Evolutionary conservation across 305 asterid species (phyloP).

Genomic region (Striga hermonthica): DNA sequence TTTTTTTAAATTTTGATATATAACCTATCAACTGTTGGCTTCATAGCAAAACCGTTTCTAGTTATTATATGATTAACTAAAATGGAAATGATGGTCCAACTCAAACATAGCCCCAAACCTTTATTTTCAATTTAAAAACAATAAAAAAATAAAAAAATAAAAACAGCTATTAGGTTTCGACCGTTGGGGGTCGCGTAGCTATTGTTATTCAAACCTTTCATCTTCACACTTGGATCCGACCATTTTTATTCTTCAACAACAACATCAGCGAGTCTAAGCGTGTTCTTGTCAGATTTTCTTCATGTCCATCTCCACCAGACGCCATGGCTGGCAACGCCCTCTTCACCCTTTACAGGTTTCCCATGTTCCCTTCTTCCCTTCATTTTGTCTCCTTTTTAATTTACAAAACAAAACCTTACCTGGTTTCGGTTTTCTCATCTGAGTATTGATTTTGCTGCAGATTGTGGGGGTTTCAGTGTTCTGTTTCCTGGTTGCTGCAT

Average conservation of each 20-base stretch:
- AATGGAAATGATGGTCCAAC: slow-evolving; percentile 12
- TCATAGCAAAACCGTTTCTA: too few species aligned
- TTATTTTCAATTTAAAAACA: too few species aligned
- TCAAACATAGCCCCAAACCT: neutral
- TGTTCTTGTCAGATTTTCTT: neutral
- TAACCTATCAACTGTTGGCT: too few species aligned
- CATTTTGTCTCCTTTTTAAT: neutral
- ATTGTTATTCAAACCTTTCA: too few species aligned
- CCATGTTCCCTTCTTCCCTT: neutral
- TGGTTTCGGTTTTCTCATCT: neutral
- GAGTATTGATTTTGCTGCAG: slow-evolving; percentile 39
- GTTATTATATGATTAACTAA: too few species aligned
- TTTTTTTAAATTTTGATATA: too few species aligned
- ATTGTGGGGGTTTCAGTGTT: slow-evolving; percentile 73
- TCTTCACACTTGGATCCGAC: too few species aligned
- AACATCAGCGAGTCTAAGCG: too few species aligned
- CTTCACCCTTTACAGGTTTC: slow-evolving; percentile 82
- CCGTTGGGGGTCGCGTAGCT: neutral
- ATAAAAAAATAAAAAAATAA: too few species aligned
- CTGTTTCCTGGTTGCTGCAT: slow-evolving; percentile 62
- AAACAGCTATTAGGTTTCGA: neutral
- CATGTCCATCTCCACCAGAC: slow-evolving; percentile 45
- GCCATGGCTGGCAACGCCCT: slow-evolving; percentile 99
- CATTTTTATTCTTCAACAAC: too few species aligned
- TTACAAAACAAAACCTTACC: neutral